Evolutionary conservation across 441 rosid species (phyloP).

Genomic region (Bocquillonia castaneifolia): DNA sequence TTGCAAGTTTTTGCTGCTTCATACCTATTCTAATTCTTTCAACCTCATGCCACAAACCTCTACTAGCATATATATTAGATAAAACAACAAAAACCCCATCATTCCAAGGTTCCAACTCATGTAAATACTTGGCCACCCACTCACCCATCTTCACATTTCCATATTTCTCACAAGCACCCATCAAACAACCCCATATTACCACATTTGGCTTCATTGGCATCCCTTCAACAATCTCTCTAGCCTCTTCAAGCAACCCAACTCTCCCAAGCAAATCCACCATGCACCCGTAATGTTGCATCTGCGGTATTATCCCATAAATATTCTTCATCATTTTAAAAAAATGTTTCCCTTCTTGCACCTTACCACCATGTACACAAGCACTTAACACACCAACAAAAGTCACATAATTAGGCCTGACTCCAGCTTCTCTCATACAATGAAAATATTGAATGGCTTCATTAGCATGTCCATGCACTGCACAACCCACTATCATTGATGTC

Average conservation of each 20-base stretch:
- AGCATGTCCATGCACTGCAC: slow-evolving; percentile 53
- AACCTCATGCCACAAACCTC: slow-evolving; percentile 72
- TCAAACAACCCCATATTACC: slow-evolving; percentile 72
- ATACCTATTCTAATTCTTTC: slow-evolving; percentile 57
- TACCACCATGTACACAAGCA: slow-evolving; percentile 87
- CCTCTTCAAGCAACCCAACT: slow-evolving; percentile 62
- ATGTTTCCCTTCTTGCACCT: slow-evolving; percentile 53
- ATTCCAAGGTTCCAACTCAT: slow-evolving; percentile 68
- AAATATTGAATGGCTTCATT: slow-evolving; percentile 56
- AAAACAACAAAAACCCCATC: slow-evolving; percentile 77
- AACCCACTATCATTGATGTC: slow-evolving; percentile 77
- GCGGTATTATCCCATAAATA: slow-evolving; percentile 43
- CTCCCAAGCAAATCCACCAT: slow-evolving; percentile 70
- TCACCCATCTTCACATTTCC: slow-evolving; percentile 70
- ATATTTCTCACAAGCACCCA: slow-evolving; percentile 86
- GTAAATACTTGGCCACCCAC: slow-evolving; percentile 67
- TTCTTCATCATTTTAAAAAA: slow-evolving; percentile 57
- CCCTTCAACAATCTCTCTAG: slow-evolving; percentile 54
- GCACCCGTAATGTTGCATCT: slow-evolving; percentile 67
- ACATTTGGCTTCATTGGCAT: slow-evolving; percentile 77
- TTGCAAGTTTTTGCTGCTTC: slow-evolving; percentile 51
- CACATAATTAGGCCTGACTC: slow-evolving; percentile 58
- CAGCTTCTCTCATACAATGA: slow-evolving; percentile 42
- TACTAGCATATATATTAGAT: slow-evolving; percentile 69
- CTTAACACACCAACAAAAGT: slow-evolving; percentile 68